Conservation (phyloP, 2,329 filamentous ascomycete species). For the Canariomyces notabilis region DNA sequence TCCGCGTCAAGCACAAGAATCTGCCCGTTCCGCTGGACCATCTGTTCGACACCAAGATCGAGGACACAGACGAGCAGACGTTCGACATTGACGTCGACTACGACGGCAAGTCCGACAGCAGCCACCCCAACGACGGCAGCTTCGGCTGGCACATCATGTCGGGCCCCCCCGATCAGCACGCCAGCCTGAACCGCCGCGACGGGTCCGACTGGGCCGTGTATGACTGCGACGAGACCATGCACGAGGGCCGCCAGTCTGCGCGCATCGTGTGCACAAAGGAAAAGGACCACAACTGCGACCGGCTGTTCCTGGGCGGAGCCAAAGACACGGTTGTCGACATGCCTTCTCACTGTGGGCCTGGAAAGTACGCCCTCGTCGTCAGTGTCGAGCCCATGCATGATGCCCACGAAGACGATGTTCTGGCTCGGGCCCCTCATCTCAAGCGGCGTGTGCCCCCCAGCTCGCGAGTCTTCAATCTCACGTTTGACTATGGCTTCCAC, state of each 20-base stretch:
- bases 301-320: constrained; percentile 35
- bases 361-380: constrained; percentile 36
- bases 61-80: neutral
- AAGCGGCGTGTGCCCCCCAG: constrained; percentile 1
- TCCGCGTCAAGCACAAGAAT: too few relatives aligned
- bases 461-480: constrained; percentile 36
- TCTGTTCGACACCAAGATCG: neutral
- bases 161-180: constrained; percentile 30
- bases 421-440: constrained; percentile 24
- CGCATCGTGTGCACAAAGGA: constrained; percentile 35
- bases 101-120: constrained; percentile 15
- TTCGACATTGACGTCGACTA: too few relatives aligned
- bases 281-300: constrained; percentile 33
- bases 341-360: constrained; percentile 36
- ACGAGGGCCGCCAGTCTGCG: constrained; percentile 31
- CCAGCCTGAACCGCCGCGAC: constrained; percentile 37
- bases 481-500: constrained; percentile 37
- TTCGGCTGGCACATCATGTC: constrained; percentile 33
- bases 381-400: constrained; percentile 21
- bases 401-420: constrained; percentile 18
- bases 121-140: constrained; percentile 28
- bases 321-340: constrained; percentile 37
- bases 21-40: neutral
- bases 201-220: constrained; percentile 42
- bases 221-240: constrained; percentile 29